phyloP scores from a whole-genome alignment of 208 protist genomes.

The Trichomonas vaginalis region DNA sequence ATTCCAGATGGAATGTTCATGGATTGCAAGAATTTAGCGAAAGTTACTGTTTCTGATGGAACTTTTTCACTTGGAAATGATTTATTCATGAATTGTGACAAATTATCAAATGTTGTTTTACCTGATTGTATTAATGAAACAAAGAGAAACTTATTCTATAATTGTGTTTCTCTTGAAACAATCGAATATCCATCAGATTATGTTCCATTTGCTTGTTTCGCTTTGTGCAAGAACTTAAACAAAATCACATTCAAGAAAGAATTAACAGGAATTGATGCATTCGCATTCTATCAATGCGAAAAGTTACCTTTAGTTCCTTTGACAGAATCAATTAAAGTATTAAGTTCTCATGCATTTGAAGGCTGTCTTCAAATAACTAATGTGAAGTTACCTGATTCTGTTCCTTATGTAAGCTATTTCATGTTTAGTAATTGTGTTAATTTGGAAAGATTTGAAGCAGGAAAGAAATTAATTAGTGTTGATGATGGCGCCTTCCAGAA shows the following conservation, averaged over 20 bases:
- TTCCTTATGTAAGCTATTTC: too few species aligned
- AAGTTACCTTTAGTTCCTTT: too few species aligned
- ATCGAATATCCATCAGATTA: not conserved
- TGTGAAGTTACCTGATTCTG: not conserved
- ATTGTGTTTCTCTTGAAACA: not conserved
- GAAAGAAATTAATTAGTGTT: too few species aligned
- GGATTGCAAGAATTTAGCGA: not conserved
- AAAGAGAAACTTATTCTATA: not conserved
- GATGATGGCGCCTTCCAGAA: not conserved
- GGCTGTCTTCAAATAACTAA: not conserved
- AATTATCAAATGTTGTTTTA: too few species aligned
- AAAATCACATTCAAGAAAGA: not conserved
- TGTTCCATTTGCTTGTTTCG: not conserved
- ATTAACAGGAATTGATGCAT: not conserved
- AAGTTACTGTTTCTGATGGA: not conserved
- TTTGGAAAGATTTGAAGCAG: not conserved
- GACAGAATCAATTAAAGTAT: too few species aligned
- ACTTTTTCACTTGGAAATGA: not conserved
- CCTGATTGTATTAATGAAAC: too few species aligned
- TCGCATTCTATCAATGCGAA: not conserved
- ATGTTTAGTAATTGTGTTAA: not conserved
- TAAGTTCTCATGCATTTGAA: not conserved
- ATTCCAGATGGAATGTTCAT: not conserved
- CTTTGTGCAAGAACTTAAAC: not conserved
- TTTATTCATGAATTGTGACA: not conserved